Percentiles rank a stretch among this genome's conserved stretches.
Evolutionary conservation across 768 basidiomycete genomes (phyloP).

Genomic region (Auricularia cornea): DNA sequence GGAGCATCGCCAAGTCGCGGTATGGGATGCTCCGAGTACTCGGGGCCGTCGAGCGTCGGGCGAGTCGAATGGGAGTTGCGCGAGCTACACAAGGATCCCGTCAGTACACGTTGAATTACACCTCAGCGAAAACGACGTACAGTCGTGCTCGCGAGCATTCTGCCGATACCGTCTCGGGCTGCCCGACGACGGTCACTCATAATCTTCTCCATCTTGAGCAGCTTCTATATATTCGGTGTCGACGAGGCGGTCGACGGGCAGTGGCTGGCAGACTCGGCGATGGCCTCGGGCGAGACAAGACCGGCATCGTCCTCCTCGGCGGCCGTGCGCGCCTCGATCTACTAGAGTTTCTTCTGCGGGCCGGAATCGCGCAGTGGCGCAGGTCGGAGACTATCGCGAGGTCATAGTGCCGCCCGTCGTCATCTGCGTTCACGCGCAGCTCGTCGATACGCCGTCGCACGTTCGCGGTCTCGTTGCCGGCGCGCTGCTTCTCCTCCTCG

Average conservation of each 20-base stretch:
- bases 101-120: neutral
- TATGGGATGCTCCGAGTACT: constrained; percentile 82
- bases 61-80: constrained; percentile 81
- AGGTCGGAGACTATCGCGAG: constrained; percentile 77
- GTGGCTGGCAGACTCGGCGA: constrained; percentile 86
- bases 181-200: constrained; percentile 77
- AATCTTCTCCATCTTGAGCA: constrained; percentile 78
- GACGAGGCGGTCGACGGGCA: constrained; percentile 85
- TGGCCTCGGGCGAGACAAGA: constrained; percentile 80
- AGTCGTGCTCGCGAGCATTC: constrained; percentile 89
- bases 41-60: constrained; percentile 87
- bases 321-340: constrained; percentile 57
- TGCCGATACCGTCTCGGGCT: constrained; percentile 84
- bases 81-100: constrained; percentile 46
- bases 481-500: constrained; percentile 74
- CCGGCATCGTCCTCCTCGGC: constrained; percentile 56
- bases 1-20: constrained; percentile 64
- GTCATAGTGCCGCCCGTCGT: constrained; percentile 81
- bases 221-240: constrained; percentile 85
- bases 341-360: constrained; percentile 42
- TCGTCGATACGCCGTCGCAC: constrained; percentile 81
- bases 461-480: constrained; percentile 71
- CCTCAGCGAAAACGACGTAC: constrained; percentile 83
- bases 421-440: constrained; percentile 83
- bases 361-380: constrained; percentile 86